Evolutionary conservation across 2,329 filamentous ascomycete species (phyloP), one percentile per base, ranked within the genome.

Genomic region (Calonectria hawksworthii): DNA sequence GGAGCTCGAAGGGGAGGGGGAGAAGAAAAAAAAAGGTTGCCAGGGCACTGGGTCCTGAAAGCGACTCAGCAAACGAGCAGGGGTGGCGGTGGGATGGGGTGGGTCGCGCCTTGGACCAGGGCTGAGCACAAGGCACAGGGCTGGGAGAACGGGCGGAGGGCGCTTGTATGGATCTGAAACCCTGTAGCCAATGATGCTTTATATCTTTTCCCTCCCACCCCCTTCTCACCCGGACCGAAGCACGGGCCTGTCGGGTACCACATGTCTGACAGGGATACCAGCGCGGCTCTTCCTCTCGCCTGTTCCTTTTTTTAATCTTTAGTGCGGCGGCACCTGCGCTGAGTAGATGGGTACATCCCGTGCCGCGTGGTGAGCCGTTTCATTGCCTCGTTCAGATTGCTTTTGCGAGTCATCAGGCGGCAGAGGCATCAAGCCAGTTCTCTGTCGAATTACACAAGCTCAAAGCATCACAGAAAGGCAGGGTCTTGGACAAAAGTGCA

Each of bases 191-290:
- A 79, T 81, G 68, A 77, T n/a, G 14, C 26, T 30, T 9, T 36
- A 34, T 36, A 30, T 50, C 38, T 59, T 23, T 50, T 51, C 51
- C 68, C 13, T 61, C 41, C n/a, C 56, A 54, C 56, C 6, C 68
- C 68, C 44, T 61, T 34, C 23, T 50, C 32, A 56, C 67, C 74
- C 74, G 78, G 77, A 76, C 72, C 70, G 70, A 76, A 79, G 81
- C 81, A 81, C 80, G 70, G 77, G 68, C 70, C 74, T 70, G 38
- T 47, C 26, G 38, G 64, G 75, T n/a, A 78, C 81, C 82, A 83
- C 82, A 83, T 83, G 82, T 82, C 74, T 75, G 75, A 76, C 82
- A 83, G 77, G 82, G 82, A 80, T 83, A 68, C 63, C 63, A 75
- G 78, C 74, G 78, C 78, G 78, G 80, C 80, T 82, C 78, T 78